phyloP scores from a whole-genome alignment of 306 rosid species.

The Pueraria montana region DNA sequence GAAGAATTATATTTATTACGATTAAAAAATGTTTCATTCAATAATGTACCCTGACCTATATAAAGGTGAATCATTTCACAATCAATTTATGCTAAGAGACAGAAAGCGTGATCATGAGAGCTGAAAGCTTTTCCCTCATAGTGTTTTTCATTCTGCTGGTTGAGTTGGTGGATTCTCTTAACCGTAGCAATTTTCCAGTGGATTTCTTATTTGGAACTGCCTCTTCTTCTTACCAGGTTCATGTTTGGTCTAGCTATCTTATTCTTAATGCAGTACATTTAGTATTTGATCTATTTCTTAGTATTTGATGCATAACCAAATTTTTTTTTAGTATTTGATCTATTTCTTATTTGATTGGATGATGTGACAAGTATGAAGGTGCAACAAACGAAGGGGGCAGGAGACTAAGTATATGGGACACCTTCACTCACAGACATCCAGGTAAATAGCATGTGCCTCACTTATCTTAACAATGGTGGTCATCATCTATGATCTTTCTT shows the following conservation, averaged over 20 bases:
- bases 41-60: background rate
- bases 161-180: constrained; percentile 44
- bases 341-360: constrained; percentile 5
- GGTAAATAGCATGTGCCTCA: constrained; percentile 32
- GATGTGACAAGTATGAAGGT: constrained; percentile 60
- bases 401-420: constrained; percentile 70
- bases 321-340: background rate
- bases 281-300: background rate
- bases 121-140: constrained; percentile 4
- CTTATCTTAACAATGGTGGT: background rate
- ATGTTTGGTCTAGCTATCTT: constrained; percentile 3
- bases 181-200: constrained; percentile 51
- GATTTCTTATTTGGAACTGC: constrained; percentile 59
- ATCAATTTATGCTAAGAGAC: background rate
- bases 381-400: constrained; percentile 59
- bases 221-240: constrained; percentile 63
- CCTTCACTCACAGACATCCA: constrained; percentile 55
- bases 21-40: too few species aligned
- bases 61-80: constrained; percentile 29
- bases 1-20: background rate
- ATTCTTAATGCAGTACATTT: background rate
- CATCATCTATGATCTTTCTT: background rate
- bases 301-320: too few species aligned
- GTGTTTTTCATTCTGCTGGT: constrained; percentile 23
- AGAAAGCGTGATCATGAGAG: constrained; percentile 44